Evolutionary conservation across 1,284 basidiomycete genomes (phyloP).

Genomic region (Bondarzewia mesenterica): DNA sequence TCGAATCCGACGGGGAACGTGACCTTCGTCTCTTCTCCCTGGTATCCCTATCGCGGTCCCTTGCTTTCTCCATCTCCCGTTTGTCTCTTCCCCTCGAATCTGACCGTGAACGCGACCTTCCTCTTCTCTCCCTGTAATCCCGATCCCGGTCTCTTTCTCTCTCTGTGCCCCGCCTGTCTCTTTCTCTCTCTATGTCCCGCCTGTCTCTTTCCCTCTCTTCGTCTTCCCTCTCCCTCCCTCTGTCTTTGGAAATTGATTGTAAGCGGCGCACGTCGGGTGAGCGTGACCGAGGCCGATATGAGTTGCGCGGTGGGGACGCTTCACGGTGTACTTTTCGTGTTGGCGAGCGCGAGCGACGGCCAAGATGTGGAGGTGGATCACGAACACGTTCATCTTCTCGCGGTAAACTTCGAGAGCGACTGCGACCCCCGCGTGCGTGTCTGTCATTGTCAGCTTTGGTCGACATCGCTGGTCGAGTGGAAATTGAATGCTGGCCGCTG

Average conservation of each 20-base stretch:
- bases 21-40: slow-evolving; percentile 9
- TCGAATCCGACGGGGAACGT: slow-evolving; percentile 26
- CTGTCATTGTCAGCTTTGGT: background rate
- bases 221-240: background rate
- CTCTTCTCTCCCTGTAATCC: background rate
- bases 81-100: background rate
- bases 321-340: background rate
- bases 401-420: background rate
- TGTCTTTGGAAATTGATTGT: slow-evolving; percentile 6
- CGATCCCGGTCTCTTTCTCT: background rate
- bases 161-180: background rate
- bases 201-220: slow-evolving; percentile 1
- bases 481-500: background rate
- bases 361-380: slow-evolving; percentile 3
- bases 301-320: slow-evolving; percentile 7
- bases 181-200: background rate
- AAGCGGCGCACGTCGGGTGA: slow-evolving; percentile 5
- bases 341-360: slow-evolving; percentile 2
- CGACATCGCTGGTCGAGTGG: background rate
- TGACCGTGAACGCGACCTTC: slow-evolving; percentile 2
- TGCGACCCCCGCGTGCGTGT: background rate
- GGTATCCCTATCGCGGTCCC: background rate
- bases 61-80: background rate
- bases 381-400: background rate
- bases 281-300: slow-evolving; percentile 8